Evolutionary conservation across 768 basidiomycete species (phyloP).

Genomic region (Postia placenta): DNA sequence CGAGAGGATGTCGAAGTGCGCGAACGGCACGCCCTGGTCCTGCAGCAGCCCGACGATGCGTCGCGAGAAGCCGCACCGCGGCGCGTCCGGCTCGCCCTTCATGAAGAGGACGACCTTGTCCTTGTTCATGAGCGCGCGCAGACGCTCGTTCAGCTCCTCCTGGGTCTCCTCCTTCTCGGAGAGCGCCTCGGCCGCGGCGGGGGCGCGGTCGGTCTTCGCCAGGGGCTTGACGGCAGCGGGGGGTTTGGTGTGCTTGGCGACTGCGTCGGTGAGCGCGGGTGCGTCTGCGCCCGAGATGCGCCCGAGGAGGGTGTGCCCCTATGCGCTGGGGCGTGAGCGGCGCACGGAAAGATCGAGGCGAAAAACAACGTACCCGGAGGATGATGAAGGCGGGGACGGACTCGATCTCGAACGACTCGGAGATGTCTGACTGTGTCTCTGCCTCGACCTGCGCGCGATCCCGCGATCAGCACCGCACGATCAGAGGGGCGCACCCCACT

Average conservation of each 20-base stretch:
- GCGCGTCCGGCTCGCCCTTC: conserved; percentile 55
- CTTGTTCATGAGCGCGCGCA: conserved; percentile 71
- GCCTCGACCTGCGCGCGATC: conserved; percentile 62
- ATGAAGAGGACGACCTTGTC: conserved; percentile 56
- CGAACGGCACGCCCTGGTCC: conserved; percentile 43
- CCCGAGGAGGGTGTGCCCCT: conserved; percentile 87
- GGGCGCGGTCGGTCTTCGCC: conserved; percentile 41
- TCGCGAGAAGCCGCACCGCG: conserved; percentile 60
- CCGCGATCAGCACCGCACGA: too few species aligned
- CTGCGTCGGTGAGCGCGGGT: conserved; percentile 46
- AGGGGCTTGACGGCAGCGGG: conserved; percentile 30
- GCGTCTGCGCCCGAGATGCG: conserved; percentile 82
- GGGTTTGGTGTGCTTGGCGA: conserved; percentile 49
- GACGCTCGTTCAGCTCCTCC: conserved; percentile 61
- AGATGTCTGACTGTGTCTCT: conserved; percentile 72
- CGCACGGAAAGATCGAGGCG: background rate
- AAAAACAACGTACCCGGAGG: conserved; percentile 53
- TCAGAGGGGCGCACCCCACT: conserved; percentile 12
- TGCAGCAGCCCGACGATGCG: conserved; percentile 47
- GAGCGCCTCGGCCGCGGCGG: conserved; percentile 25
- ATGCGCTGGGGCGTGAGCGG: conserved; percentile 6
- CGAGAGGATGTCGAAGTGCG: conserved; percentile 51
- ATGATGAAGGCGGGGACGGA: conserved; percentile 83
- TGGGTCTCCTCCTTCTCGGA: conserved; percentile 40
- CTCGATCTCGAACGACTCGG: conserved; percentile 89